Evolutionary conservation across 768 basidiomycete species (phyloP).

Genomic region (Neoboletus brunneissimus): DNA sequence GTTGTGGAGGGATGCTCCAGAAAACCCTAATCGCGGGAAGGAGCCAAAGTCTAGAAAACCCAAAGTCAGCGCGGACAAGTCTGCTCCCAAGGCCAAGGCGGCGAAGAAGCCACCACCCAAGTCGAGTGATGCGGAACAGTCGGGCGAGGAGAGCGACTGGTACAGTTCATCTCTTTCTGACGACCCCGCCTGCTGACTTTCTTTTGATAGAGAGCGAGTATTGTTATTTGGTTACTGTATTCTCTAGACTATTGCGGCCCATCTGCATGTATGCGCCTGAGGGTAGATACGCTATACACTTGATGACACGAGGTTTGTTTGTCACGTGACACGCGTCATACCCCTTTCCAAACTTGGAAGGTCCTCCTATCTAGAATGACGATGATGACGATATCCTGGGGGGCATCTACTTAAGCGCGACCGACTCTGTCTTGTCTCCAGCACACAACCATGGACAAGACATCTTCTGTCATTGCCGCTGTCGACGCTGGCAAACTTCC

Average conservation of each 20-base stretch:
- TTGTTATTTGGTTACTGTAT: conserved; percentile 14
- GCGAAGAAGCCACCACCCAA: conserved; percentile 18
- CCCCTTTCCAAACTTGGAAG: background rate
- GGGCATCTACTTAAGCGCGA: background rate
- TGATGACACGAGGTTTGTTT: background rate
- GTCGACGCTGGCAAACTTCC: conserved; percentile 72
- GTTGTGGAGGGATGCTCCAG: conserved; percentile 56
- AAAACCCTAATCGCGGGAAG: conserved; percentile 63
- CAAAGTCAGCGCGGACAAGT: conserved; percentile 32
- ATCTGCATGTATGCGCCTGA: conserved; percentile 15
- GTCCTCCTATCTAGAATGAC: conserved; percentile 20
- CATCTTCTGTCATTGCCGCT: conserved; percentile 61
- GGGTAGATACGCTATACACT: background rate
- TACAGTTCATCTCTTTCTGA: background rate
- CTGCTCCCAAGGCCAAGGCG: background rate
- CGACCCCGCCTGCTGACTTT: background rate
- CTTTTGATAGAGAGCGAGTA: background rate
- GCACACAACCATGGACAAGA: conserved; percentile 53
- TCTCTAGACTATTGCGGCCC: background rate
- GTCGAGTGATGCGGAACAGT: conserved; percentile 23
- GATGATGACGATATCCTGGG: background rate
- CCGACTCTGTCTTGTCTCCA: background rate
- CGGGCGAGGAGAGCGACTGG: conserved; percentile 25
- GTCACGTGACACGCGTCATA: conserved; percentile 20
- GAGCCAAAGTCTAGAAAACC: conserved; percentile 46